phyloP scores from a whole-genome alignment of 2,329 filamentous ascomycete species.

The Chaetomiaceae sp. region DNA sequence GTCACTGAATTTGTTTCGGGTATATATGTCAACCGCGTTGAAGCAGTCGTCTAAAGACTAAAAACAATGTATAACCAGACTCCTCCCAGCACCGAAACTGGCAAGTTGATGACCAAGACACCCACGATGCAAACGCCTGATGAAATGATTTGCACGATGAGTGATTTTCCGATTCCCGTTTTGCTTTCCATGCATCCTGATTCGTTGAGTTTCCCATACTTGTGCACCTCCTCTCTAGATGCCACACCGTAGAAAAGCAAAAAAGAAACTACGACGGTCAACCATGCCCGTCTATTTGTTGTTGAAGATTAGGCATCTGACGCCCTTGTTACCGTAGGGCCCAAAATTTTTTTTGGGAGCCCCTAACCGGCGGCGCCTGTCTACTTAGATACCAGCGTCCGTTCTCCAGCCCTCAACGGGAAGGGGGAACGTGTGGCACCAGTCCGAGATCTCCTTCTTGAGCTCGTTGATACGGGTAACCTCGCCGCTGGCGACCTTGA shows the following conservation, averaged over 20 bases:
- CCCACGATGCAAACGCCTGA: constrained; percentile 34
- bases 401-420: constrained; percentile 71
- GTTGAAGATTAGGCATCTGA: constrained; percentile 18
- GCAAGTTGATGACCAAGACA: constrained; percentile 28
- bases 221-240: constrained; percentile 13
- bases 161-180: constrained; percentile 26
- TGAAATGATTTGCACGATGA: constrained; percentile 33
- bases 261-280: constrained; percentile 15
- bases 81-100: constrained; percentile 24
- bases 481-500: constrained; percentile 75
- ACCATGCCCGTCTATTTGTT: constrained; percentile 15
- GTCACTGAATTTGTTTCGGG: too few species aligned
- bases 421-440: constrained; percentile 88
- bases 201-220: constrained; percentile 26
- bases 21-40: constrained; percentile 37
- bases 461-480: constrained; percentile 78
- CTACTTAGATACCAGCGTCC: constrained; percentile 54
- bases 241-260: constrained; percentile 6
- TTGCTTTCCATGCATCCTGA: constrained; percentile 23
- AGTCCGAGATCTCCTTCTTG: constrained; percentile 82
- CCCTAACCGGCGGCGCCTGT: too few species aligned
- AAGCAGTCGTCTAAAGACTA: constrained; percentile 33
- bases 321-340: neutral
- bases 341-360: too few species aligned
- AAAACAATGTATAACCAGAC: constrained; percentile 26